These are phyloP conservation scores for Fusarium euwallaceae DNA, from an alignment of 2,329 filamentous ascomycete species.

Conservation along the genomic window DNA sequence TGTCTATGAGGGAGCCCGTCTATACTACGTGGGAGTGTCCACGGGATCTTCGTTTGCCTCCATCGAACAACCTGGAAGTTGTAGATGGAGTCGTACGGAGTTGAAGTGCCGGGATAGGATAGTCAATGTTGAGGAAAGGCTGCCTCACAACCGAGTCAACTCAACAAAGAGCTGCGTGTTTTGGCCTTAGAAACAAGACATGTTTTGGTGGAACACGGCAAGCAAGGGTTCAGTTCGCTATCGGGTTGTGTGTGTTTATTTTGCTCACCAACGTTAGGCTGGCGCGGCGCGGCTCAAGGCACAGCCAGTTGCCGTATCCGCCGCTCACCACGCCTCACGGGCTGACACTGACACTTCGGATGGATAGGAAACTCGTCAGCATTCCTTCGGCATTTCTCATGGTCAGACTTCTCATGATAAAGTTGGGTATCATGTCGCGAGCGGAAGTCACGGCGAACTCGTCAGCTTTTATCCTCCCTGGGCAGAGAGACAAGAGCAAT, in stretches of 20 bases:
- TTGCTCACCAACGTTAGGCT: slow-evolving; percentile 12
- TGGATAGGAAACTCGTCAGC: slow-evolving; percentile 3
- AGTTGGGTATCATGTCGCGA: neutral
- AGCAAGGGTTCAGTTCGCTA: slow-evolving; percentile 5
- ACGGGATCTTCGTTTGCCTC: slow-evolving; percentile 19
- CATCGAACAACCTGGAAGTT: slow-evolving; percentile 22
- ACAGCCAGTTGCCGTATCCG: neutral
- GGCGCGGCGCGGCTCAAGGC: slow-evolving; percentile 1
- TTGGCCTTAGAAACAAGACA: neutral
- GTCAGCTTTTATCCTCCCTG: slow-evolving; percentile 3
- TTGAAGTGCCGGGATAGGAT: slow-evolving; percentile 24
- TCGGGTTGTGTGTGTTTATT: slow-evolving; percentile 3
- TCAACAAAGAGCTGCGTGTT: neutral
- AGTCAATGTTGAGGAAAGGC: slow-evolving; percentile 17
- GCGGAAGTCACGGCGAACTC: neutral
- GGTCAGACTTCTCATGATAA: neutral
- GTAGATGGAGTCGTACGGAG: slow-evolving; percentile 14
- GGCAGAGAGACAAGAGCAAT: slow-evolving; percentile 1
- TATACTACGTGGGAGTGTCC: slow-evolving; percentile 12
- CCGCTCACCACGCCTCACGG: slow-evolving; percentile 2
- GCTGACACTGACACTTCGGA: slow-evolving; percentile 2
- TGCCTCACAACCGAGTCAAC: slow-evolving; percentile 10
- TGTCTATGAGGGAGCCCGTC: slow-evolving; percentile 34
- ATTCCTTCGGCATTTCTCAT: neutral
- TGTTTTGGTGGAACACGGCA: slow-evolving; percentile 7